Evolutionary conservation across 306 rosid species (phyloP).

Genomic region (Astragalus glycyphyllos): DNA sequence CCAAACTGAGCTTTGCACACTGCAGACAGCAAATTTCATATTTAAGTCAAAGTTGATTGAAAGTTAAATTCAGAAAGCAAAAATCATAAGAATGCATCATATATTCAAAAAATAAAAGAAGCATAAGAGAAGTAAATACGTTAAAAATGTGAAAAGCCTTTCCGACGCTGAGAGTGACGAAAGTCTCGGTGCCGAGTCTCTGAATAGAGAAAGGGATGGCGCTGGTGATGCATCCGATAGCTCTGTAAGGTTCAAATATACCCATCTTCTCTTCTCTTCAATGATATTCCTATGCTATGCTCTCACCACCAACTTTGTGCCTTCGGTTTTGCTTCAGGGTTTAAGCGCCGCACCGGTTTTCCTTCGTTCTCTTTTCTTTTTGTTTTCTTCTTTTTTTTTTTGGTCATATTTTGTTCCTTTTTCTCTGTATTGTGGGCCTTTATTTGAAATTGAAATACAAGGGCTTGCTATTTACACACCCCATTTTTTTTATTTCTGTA

Average conservation of each 20-base stretch:
- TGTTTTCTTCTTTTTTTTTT: too few species aligned
- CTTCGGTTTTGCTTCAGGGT: too few species aligned
- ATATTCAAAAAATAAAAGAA: not conserved
- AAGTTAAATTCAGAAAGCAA: not conserved
- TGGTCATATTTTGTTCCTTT: too few species aligned
- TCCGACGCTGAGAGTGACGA: constrained; percentile 84
- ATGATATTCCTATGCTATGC: not conserved
- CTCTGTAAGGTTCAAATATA: constrained; percentile 83
- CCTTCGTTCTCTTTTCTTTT: too few species aligned
- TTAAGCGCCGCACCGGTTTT: too few species aligned
- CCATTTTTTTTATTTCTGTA: too few species aligned
- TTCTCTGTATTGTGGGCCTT: too few species aligned
- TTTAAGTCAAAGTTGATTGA: constrained; percentile 10
- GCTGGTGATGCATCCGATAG: constrained; percentile 82
- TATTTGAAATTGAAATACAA: too few species aligned
- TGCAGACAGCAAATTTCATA: constrained; percentile 38
- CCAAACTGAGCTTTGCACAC: constrained; percentile 87
- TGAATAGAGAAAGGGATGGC: constrained; percentile 78
- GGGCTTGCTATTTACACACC: too few species aligned
- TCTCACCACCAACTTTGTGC: too few species aligned
- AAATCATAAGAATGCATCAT: not conserved
- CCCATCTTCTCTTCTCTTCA: constrained; percentile 65
- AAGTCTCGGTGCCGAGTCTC: constrained; percentile 89
- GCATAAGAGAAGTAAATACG: constrained; percentile 43
- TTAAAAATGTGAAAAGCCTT: constrained; percentile 91